phyloP scores from a whole-genome alignment of 331 rosid genomes.

The Saraca asoca region DNA sequence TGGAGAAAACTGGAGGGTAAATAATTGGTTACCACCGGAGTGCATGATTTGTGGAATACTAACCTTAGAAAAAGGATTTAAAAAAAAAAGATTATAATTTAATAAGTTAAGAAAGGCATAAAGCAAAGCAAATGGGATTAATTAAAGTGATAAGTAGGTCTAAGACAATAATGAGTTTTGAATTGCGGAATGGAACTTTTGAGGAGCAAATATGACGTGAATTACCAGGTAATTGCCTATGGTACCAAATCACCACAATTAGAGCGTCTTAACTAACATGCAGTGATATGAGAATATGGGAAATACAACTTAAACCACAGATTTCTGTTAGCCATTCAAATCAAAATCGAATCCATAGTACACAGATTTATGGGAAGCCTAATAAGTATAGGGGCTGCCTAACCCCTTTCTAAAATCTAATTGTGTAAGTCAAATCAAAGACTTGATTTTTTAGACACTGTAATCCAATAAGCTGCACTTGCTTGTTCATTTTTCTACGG shows the following conservation, averaged over 20 bases:
- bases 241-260: neutral
- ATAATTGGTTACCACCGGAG: conserved; percentile 25
- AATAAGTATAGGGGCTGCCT: conserved; percentile 33
- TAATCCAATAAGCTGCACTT: too few species aligned
- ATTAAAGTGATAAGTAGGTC: conserved; percentile 41
- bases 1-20: conserved; percentile 3
- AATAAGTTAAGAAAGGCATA: conserved; percentile 32
- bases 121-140: conserved; percentile 35
- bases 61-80: neutral
- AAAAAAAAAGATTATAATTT: neutral
- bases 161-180: conserved; percentile 45
- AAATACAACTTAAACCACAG: conserved; percentile 1
- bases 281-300: neutral
- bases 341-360: too few species aligned
- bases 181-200: conserved; percentile 42
- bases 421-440: too few species aligned
- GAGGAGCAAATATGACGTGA: conserved; percentile 15
- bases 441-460: too few species aligned
- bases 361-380: too few species aligned
- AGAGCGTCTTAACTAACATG: neutral
- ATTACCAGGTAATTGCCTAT: neutral
- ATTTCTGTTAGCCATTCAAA: conserved; percentile 24
- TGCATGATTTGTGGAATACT: conserved; percentile 8
- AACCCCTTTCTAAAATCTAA: conserved; percentile 2
- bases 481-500: too few species aligned